Conservation (phyloP, 306 rosid species). For the Cucurbita maxima region DNA sequence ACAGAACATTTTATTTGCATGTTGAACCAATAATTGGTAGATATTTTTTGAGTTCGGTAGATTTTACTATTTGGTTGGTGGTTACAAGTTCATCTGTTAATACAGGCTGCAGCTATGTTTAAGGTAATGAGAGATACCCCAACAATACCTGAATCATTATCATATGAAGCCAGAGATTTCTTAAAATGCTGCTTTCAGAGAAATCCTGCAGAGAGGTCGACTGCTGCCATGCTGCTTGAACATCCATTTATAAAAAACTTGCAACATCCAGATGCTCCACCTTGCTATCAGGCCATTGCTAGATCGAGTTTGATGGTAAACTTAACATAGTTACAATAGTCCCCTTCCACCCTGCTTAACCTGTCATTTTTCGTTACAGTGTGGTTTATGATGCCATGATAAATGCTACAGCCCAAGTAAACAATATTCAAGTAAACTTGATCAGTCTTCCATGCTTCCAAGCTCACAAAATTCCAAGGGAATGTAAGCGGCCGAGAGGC, state of each 20-base stretch:
- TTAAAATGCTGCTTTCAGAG: conserved; percentile 69
- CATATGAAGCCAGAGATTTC: conserved; percentile 73
- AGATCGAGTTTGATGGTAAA: conserved; percentile 34
- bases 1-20: neutral
- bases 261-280: conserved; percentile 29
- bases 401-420: conserved; percentile 38
- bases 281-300: conserved; percentile 18
- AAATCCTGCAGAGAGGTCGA: conserved; percentile 84
- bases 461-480: conserved; percentile 18
- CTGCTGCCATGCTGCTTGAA: conserved; percentile 58
- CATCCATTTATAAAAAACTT: conserved; percentile 61
- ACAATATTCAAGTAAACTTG: conserved; percentile 27
- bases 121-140: conserved; percentile 82
- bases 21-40: neutral
- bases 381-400: conserved; percentile 30
- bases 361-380: conserved; percentile 6
- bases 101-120: conserved; percentile 97
- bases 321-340: conserved; percentile 7
- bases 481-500: conserved; percentile 31
- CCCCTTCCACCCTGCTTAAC: neutral
- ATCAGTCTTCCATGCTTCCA: conserved; percentile 21
- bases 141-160: conserved; percentile 70
- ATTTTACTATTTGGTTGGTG: neutral
- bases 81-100: conserved; percentile 10
- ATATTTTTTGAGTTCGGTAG: neutral